phyloP scores from a whole-genome alignment of 345 rosid species.

The Brassica juncea region DNA sequence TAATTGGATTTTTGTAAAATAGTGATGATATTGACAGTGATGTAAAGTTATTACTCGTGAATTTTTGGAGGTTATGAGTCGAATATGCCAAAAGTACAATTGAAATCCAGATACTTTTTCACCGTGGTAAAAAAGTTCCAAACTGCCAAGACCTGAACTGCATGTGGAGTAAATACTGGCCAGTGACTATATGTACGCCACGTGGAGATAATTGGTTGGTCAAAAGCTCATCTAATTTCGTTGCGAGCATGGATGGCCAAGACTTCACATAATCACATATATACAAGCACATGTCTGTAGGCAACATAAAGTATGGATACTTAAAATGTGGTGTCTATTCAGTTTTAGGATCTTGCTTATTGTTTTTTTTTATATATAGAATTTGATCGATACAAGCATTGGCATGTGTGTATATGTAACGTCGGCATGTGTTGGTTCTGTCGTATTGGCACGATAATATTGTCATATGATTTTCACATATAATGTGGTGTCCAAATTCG shows the following conservation, averaged over 20 bases:
- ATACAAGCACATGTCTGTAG: slow-evolving; percentile 9
- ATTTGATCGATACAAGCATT: slow-evolving; percentile 8
- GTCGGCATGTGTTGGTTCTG: slow-evolving; percentile 26
- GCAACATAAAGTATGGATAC: slow-evolving; percentile 15
- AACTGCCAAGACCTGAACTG: slow-evolving; percentile 5
- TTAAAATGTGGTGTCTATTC: slow-evolving; percentile 28
- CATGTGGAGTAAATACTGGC: slow-evolving; percentile 1
- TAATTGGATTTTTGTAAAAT: slow-evolving; percentile 19
- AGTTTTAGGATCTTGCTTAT: slow-evolving; percentile 19
- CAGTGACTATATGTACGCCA: slow-evolving; percentile 7
- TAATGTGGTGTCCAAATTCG: slow-evolving; percentile 14
- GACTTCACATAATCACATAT: slow-evolving; percentile 16
- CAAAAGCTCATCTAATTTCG: slow-evolving; percentile 27
- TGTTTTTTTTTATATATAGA: neutral
- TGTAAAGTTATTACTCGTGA: slow-evolving; percentile 27
- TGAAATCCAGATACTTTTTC: neutral
- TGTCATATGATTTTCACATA: slow-evolving; percentile 17
- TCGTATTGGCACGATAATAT: slow-evolving; percentile 23
- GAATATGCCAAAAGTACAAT: neutral
- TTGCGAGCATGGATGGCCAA: slow-evolving; percentile 21
- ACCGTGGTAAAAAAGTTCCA: slow-evolving; percentile 12
- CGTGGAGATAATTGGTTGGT: slow-evolving; percentile 19
- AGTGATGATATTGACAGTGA: slow-evolving; percentile 29
- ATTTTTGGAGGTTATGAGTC: neutral
- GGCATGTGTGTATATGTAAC: slow-evolving; percentile 16